These are phyloP conservation scores for Pichia cephalocereana DNA, from an alignment of 805 yeast species.

Conservation along the genomic window DNA sequence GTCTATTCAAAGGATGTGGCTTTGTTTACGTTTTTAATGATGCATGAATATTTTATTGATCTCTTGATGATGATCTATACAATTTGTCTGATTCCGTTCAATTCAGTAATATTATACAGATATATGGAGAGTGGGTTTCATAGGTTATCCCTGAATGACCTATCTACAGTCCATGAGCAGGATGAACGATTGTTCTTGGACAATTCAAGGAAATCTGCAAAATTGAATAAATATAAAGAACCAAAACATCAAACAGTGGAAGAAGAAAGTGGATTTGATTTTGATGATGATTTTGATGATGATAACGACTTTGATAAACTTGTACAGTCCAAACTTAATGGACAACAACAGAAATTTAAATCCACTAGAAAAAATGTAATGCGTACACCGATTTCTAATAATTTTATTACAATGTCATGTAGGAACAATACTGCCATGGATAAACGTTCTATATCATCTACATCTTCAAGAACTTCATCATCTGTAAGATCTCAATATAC, in stretches of 20 bases:
- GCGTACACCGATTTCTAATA: background rate
- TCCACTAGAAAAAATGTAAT: background rate
- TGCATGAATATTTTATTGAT: no score
- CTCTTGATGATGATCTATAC: no score
- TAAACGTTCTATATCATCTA: conserved; percentile 17
- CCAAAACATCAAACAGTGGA: background rate
- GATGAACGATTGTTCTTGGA: conserved; percentile 5
- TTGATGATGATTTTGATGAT: background rate
- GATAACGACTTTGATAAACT: conserved; percentile 2
- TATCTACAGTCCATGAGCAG: conserved; percentile 20
- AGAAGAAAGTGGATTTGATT: background rate
- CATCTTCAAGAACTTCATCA: conserved; percentile 14
- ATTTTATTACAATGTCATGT: background rate
- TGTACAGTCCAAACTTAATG: background rate
- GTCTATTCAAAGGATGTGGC: no score
- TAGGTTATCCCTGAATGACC: background rate
- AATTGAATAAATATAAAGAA: background rate
- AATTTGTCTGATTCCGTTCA: no score
- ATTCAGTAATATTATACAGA: background rate
- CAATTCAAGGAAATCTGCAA: conserved; percentile 18
- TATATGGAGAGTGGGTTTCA: background rate
- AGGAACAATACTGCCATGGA: conserved; percentile 10
- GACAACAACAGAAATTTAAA: background rate
- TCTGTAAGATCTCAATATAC: conserved; percentile 12
- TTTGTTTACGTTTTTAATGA: no score